Evolutionary conservation across 2,329 filamentous ascomycete species (phyloP).

Genomic region (Paraconiothyrium sp.): DNA sequence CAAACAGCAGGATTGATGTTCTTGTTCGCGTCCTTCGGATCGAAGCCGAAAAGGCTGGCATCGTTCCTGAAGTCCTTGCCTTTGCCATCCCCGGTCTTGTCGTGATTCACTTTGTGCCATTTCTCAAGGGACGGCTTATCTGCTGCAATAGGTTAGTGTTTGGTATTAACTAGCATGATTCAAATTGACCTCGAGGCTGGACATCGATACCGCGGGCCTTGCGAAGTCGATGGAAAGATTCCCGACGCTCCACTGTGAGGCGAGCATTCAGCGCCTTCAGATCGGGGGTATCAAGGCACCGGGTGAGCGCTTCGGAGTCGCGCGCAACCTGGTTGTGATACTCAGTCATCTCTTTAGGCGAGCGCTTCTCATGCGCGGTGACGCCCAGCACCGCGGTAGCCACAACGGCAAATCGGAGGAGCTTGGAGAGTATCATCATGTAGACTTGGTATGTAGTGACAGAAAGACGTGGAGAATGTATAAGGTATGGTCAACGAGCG

Average conservation of each 20-base stretch:
- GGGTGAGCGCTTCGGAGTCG: constrained; percentile 17
- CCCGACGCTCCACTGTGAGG: constrained; percentile 16
- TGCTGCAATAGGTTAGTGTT: background rate
- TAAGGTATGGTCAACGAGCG: background rate
- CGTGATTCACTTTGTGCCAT: constrained; percentile 8
- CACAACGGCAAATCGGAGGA: constrained; percentile 7
- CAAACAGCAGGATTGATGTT: constrained; percentile 15
- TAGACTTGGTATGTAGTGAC: background rate
- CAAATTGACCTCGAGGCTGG: constrained; percentile 5
- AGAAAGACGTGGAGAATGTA: background rate
- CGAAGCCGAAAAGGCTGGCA: constrained; percentile 11
- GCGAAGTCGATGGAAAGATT: constrained; percentile 21
- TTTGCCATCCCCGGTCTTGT: background rate
- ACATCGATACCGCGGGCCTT: constrained; percentile 22
- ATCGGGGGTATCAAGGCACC: constrained; percentile 20
- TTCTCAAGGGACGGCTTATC: constrained; percentile 1
- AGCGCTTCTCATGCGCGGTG: constrained; percentile 16
- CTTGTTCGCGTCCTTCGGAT: background rate
- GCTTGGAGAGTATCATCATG: constrained; percentile 3
- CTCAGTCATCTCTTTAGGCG: constrained; percentile 19
- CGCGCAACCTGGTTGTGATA: constrained; percentile 16
- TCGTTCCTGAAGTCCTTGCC: constrained; percentile 3
- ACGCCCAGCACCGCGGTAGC: constrained; percentile 4
- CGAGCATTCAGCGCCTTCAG: constrained; percentile 21
- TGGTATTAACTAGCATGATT: no score